Conservation (phyloP, 768 basidiomycete genomes). For the Neoboletus subvelutipes region DNA sequence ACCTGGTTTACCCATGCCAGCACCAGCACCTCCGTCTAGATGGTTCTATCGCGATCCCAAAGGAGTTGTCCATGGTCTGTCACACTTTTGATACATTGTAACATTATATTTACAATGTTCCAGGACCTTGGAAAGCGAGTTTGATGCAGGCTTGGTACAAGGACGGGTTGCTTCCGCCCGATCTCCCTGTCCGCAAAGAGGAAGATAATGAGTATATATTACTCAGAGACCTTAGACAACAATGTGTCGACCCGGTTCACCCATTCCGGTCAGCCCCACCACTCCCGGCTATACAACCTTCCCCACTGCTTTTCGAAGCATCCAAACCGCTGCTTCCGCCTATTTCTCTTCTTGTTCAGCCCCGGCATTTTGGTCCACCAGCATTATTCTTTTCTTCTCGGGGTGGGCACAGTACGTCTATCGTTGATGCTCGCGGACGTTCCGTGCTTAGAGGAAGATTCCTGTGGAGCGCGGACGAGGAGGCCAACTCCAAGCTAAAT, state of each 20-base stretch:
- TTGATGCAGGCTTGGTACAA: constrained; percentile 91
- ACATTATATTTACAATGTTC: constrained; percentile 11
- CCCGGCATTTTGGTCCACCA: constrained; percentile 82
- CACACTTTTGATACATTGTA: neutral
- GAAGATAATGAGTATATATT: constrained; percentile 67
- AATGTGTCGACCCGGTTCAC: constrained; percentile 78
- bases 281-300: constrained; percentile 35
- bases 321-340: constrained; percentile 63
- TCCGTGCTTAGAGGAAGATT: constrained; percentile 82
- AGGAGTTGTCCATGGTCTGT: constrained; percentile 71
- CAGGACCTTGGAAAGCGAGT: constrained; percentile 85
- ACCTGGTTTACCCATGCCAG: constrained; percentile 75
- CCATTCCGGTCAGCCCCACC: constrained; percentile 60
- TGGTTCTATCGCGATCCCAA: constrained; percentile 89
- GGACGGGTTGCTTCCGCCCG: constrained; percentile 77
- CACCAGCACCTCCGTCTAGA: constrained; percentile 61
- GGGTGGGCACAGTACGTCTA: constrained; percentile 86
- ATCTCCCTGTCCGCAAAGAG: constrained; percentile 78
- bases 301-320: constrained; percentile 32
- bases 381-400: constrained; percentile 85
- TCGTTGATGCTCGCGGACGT: constrained; percentile 82
- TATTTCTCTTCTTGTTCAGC: constrained; percentile 75
- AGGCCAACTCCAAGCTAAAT: constrained; percentile 36
- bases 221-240: constrained; percentile 72
- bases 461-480: constrained; percentile 72